Base-by-base conservation (phyloP, 1,284 basidiomycete genomes). In the Blastosporella zonata region DNA sequence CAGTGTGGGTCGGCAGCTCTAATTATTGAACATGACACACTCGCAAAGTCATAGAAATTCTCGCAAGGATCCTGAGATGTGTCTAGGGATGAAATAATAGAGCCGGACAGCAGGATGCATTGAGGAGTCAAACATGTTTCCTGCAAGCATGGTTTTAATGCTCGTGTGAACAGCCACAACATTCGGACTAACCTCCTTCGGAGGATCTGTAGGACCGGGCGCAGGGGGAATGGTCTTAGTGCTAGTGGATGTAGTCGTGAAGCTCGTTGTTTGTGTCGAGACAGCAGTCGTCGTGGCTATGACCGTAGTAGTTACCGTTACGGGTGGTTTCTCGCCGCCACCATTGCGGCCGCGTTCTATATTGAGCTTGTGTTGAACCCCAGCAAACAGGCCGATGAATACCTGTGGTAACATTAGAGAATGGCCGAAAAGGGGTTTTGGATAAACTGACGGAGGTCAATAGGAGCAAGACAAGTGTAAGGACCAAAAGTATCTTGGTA, bases 301-400 rank as follows among this genome's bases (percentile, higher is more conserved):
- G 17, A 62, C 59, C 12, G 69, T 70, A 17, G 61, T 59, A 28
- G 67, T 72, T 33, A 53, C 54, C 17, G 64, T 65, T 28, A 45
- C 52, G 25, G 64, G 56, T 15, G 71, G 72, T 18, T 60, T 55
- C 35, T 57, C 57, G 46, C 56, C 53, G 17, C 55, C 62, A 34
- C 68, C 60, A 43, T 64, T 62, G 22, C 61, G 62, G 12, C 69
- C 65, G 27, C 72, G 71, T 59, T 77, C 78, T 34, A 70, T 55
- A 50, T 81, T 81, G 49, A 93, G 76, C 55, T 83, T 84, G 62
- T 87, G 82, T 62, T 93, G 84, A 1, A 88, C 84, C 5, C 92
- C 93, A 21, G 90, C 88, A 67, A 96, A 98, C 5, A 99, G 76
- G 7, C 96, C 96, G 55, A 95, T 84, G 68, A 97, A 96, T 18